Evolutionary conservation across 2,329 filamentous ascomycete genomes (phyloP).

Genomic region (Paecilomyces fulvus): DNA sequence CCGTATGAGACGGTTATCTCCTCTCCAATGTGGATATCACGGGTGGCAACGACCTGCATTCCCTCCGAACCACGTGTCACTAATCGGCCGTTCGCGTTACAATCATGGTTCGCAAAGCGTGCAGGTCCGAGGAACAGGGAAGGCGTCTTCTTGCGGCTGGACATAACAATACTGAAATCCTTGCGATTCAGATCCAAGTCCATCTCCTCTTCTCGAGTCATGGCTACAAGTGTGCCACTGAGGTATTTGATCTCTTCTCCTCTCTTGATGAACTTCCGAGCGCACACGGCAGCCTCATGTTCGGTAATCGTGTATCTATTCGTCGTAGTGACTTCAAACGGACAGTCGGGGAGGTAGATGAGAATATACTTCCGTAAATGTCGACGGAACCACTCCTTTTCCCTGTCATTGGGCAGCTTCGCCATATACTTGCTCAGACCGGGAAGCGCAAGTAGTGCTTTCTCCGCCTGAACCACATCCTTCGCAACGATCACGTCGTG

Average conservation of each 20-base stretch:
- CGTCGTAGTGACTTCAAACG: constrained; percentile 87
- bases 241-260: constrained; percentile 88
- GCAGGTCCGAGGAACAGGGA: constrained; percentile 92
- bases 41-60: constrained; percentile 81
- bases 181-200: constrained; percentile 72
- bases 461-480: constrained; percentile 61
- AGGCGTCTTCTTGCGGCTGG: constrained; percentile 79
- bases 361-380: constrained; percentile 87
- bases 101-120: constrained; percentile 95
- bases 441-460: constrained; percentile 60
- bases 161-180: constrained; percentile 96
- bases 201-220: constrained; percentile 84
- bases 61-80: constrained; percentile 75
- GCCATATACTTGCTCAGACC: constrained; percentile 66
- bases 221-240: constrained; percentile 80
- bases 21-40: constrained; percentile 75
- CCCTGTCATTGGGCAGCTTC: constrained; percentile 61
- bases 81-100: constrained; percentile 80
- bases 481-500: constrained; percentile 65
- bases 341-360: constrained; percentile 87
- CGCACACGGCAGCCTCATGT: constrained; percentile 80
- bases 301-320: constrained; percentile 90
- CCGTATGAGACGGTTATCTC: constrained; percentile 97
- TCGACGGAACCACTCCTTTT: constrained; percentile 75
- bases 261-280: constrained; percentile 67